Conservation (phyloP, 1,139 yeast species). For the Meyerozyma athensensis region DNA sequence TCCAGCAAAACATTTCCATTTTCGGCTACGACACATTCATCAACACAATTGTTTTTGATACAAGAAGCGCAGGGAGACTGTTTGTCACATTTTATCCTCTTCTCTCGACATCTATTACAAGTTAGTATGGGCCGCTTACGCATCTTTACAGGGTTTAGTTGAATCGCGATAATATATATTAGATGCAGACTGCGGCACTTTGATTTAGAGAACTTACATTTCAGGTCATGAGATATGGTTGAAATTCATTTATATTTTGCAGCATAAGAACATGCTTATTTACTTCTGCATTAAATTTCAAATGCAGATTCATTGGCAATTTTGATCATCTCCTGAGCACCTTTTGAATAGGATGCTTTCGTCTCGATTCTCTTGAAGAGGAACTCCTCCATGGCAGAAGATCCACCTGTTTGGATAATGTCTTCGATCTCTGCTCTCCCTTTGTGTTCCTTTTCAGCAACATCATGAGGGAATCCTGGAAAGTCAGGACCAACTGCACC, state of each 20-base stretch:
- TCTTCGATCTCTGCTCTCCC: slow-evolving; percentile 15
- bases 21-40: background rate
- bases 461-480: slow-evolving; percentile 23
- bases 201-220: background rate
- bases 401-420: slow-evolving; percentile 13
- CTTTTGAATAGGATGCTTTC: slow-evolving; percentile 13
- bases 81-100: slow-evolving; percentile 36
- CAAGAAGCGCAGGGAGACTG: slow-evolving; percentile 35
- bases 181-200: background rate
- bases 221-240: background rate
- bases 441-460: slow-evolving; percentile 17
- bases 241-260: background rate
- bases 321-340: slow-evolving; percentile 6
- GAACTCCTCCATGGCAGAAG: slow-evolving; percentile 14
- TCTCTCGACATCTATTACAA: slow-evolving; percentile 31
- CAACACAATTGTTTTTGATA: slow-evolving; percentile 12
- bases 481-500: slow-evolving; percentile 28
- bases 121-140: slow-evolving; percentile 25
- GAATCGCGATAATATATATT: no score
- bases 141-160: no score
- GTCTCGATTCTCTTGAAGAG: slow-evolving; percentile 13
- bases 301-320: background rate
- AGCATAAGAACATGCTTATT: background rate
- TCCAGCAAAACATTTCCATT: background rate
- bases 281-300: background rate